Conservation (phyloP, 345 rosid species). For the Turnera subulata region DNA sequence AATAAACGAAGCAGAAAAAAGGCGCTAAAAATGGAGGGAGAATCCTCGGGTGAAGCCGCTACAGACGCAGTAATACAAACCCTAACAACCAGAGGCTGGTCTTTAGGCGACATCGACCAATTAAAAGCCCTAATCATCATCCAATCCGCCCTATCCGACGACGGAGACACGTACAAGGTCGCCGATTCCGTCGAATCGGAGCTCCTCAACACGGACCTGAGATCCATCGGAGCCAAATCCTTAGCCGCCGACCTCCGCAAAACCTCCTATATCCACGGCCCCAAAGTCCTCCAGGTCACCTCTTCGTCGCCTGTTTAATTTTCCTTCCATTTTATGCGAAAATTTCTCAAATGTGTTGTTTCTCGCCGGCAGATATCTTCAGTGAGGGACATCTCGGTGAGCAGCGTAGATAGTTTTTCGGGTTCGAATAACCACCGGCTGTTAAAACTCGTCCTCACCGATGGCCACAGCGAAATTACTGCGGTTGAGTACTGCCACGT, state of each 20-base stretch:
- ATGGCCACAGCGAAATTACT: conserved; percentile 63
- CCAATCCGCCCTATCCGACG: conserved; percentile 45
- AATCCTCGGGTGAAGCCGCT: not conserved
- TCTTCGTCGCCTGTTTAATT: not conserved
- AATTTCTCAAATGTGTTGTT: not conserved
- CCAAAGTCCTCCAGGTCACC: conserved; percentile 71
- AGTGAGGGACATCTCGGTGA: conserved; percentile 65
- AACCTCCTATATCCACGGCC: conserved; percentile 58
- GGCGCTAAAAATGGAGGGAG: no score
- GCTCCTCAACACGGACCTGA: conserved; percentile 71
- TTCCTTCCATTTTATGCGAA: not conserved
- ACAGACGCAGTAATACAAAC: conserved; percentile 40
- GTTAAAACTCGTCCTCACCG: conserved; percentile 59
- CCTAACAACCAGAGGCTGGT: conserved; percentile 75
- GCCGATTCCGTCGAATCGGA: conserved; percentile 63
- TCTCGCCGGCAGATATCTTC: conserved; percentile 47
- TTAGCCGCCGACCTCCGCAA: conserved; percentile 55
- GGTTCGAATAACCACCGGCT: conserved; percentile 50
- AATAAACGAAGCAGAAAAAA: no score
- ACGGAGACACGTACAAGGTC: conserved; percentile 29
- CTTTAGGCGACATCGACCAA: conserved; percentile 40
- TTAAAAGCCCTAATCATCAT: conserved; percentile 33
- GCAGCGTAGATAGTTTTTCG: conserved; percentile 50
- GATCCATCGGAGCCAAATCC: conserved; percentile 58
- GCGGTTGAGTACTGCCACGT: conserved; percentile 68